These are phyloP conservation scores for Nyctanthes arbortristis DNA, from an alignment of 257 asterid genomes.

Conservation along the genomic window DNA sequence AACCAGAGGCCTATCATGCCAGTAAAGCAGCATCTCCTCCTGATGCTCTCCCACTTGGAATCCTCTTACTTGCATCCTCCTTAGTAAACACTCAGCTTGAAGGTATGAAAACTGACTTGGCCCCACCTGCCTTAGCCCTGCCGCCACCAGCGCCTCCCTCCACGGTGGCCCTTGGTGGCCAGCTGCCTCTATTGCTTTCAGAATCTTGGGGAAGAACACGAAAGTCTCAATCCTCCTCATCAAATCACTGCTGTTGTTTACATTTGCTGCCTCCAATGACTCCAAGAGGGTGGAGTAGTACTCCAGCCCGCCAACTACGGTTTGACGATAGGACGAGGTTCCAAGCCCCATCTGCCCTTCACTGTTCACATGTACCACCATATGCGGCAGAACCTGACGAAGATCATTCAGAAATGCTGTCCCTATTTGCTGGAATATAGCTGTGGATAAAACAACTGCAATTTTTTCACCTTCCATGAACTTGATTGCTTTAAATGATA, in stretches of 20 bases:
- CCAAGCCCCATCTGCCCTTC: constrained; percentile 67
- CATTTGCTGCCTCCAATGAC: constrained; percentile 71
- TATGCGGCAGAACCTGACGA: constrained; percentile 67
- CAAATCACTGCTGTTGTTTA: constrained; percentile 54
- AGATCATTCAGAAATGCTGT: constrained; percentile 70
- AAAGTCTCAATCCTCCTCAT: constrained; percentile 65
- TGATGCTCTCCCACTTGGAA: constrained; percentile 83
- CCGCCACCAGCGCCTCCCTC: constrained; percentile 82
- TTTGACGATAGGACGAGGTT: constrained; percentile 66
- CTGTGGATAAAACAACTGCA: constrained; percentile 69
- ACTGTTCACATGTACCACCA: constrained; percentile 84
- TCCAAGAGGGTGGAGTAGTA: constrained; percentile 79
- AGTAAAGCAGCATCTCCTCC: constrained; percentile 96
- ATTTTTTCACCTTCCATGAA: constrained; percentile 73
- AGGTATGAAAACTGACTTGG: constrained; percentile 77
- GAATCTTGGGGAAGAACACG: constrained; percentile 72
- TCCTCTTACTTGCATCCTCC: constrained; percentile 74
- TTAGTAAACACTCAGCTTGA: constrained; percentile 80
- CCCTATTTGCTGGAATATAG: constrained; percentile 72
- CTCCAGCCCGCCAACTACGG: constrained; percentile 81
- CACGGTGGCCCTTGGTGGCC: constrained; percentile 58
- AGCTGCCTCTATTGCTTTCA: constrained; percentile 62
- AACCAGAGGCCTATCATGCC: constrained; percentile 87
- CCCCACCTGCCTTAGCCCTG: constrained; percentile 78
- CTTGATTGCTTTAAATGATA: constrained; percentile 69